Conservation (phyloP, 495 filamentous ascomycete genomes). For the Articulospora tetracladia region DNA sequence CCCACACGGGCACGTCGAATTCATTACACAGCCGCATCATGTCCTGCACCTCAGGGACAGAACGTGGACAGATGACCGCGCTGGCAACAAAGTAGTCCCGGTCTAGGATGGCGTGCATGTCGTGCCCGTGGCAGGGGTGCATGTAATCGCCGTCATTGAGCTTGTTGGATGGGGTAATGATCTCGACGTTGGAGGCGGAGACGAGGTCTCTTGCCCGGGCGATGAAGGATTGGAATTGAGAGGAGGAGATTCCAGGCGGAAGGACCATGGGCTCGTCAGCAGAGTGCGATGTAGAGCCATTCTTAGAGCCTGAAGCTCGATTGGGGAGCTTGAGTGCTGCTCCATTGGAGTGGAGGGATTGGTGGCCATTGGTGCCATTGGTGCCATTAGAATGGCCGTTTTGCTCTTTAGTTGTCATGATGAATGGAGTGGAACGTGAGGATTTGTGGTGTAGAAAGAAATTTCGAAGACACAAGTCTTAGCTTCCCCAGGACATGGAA, state of each 20-base stretch:
- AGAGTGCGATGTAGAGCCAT: not conserved
- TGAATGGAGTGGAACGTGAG: no score
- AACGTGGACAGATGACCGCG: slow-evolving; percentile 37
- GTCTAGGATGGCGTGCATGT: slow-evolving; percentile 26
- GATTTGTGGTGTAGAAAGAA: no score
- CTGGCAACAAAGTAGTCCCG: slow-evolving; percentile 31
- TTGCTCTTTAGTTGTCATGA: no score
- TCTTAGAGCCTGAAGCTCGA: not conserved
- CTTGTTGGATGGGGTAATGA: slow-evolving; percentile 16
- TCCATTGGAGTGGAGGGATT: not conserved
- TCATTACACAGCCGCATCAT: slow-evolving; percentile 45
- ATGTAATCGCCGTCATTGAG: slow-evolving; percentile 23
- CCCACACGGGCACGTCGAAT: slow-evolving; percentile 47
- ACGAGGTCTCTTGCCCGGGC: not conserved
- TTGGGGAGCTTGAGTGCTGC: slow-evolving; percentile 1
- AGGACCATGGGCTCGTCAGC: slow-evolving; percentile 7
- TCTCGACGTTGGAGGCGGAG: slow-evolving; percentile 21
- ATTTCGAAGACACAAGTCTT: no score
- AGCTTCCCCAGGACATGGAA: no score
- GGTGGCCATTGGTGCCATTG: not conserved
- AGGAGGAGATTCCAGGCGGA: slow-evolving; percentile 12
- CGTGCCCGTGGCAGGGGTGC: slow-evolving; percentile 24
- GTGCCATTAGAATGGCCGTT: not conserved
- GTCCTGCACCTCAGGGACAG: slow-evolving; percentile 42
- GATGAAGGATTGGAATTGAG: slow-evolving; percentile 15